These are phyloP conservation scores for Calcarisporium arbuscula DNA, from an alignment of 2,329 filamentous ascomycete species.

Conservation along the genomic window DNA sequence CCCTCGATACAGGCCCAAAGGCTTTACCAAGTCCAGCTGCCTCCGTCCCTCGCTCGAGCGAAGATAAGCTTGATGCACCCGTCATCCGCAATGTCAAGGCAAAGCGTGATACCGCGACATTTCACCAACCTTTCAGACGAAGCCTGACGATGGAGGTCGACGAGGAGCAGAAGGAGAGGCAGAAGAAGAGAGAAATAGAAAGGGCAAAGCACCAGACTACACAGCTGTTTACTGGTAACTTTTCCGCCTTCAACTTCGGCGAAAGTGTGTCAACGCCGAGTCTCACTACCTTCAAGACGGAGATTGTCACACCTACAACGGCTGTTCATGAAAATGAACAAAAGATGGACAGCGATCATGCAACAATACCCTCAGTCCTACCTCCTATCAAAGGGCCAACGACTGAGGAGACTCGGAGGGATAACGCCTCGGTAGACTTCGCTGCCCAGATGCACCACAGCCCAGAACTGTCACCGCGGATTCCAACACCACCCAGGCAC, in stretches of 20 bases:
- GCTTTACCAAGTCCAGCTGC: conserved; percentile 37
- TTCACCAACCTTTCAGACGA: conserved; percentile 36
- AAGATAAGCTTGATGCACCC: conserved; percentile 35
- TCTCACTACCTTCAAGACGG: not conserved
- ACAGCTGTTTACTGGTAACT: conserved; percentile 31
- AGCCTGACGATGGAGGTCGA: conserved; percentile 41
- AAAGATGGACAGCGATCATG: too few relatives aligned
- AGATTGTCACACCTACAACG: not conserved
- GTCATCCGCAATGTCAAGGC: conserved; percentile 42
- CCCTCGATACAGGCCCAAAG: conserved; percentile 20
- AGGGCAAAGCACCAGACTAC: conserved; percentile 15
- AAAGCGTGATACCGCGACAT: conserved; percentile 44
- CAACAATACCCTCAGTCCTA: too few relatives aligned
- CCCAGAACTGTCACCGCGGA: too few relatives aligned
- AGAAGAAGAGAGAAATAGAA: conserved; percentile 12
- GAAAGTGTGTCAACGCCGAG: conserved; percentile 18
- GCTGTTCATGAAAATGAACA: conserved; percentile 1
- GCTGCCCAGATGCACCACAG: too few relatives aligned
- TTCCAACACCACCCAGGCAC: too few relatives aligned
- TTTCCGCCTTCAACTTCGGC: conserved; percentile 32
- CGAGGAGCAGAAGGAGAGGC: conserved; percentile 11
- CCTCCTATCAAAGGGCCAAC: too few relatives aligned
- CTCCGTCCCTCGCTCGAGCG: conserved; percentile 32
- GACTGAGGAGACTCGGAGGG: too few relatives aligned
- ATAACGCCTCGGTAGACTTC: too few relatives aligned